Evolutionary conservation across 2,329 filamentous ascomycete genomes (phyloP), one percentile per base, ranked within the genome.

Genomic region (Epichloe sibirici): DNA sequence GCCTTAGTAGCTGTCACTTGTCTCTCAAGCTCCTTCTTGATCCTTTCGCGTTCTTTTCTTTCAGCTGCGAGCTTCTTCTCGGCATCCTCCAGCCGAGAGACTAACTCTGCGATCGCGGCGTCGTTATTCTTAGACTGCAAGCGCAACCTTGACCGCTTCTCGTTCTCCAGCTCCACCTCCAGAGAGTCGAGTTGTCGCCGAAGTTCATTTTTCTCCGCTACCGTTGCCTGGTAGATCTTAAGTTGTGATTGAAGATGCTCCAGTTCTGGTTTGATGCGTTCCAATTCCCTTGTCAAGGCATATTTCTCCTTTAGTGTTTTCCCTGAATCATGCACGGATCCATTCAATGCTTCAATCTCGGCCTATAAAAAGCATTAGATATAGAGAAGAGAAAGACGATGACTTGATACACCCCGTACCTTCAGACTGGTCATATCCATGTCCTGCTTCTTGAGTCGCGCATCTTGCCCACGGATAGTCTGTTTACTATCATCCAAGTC

Each of bases 161-260:
- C 88, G 58, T 86, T 88, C 57, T 90, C 88, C 2, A 95, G 75
- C 60, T 95, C 86, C 44, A 88, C 82, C 65, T 95, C 86, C 2
- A 90, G 68, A 2, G 84, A 82, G 62, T 78, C 84, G 31, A 95
- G 67, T 67, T 93, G 87, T 46, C 86, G 83, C 63, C 93, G 84
- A 13, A 96, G 70, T 2, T 85, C 77, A 45, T 91, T 74, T 66
- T 94, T 95, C 63, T 95, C 89, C 1, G 85, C 75, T 15, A 94
- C 73, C 11, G 88, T 71, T 2, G 78, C 76, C 61, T 90, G 83
- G 51, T 90, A 81, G 13, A 75, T 73, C 31, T 70, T 63, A 11
- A 81, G 65, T 59, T 81, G 77, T 2, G 76, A 73, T 57, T 72
- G 70, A 28, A 82, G 68, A 52, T 81, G 76, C 42, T 81, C 76